A percentile compares a stretch with the other conserved stretches of the same genome.
These are phyloP conservation scores for Barnettozyma salicaria DNA, from an alignment of 805 yeast genomes.

Conservation along the genomic window DNA sequence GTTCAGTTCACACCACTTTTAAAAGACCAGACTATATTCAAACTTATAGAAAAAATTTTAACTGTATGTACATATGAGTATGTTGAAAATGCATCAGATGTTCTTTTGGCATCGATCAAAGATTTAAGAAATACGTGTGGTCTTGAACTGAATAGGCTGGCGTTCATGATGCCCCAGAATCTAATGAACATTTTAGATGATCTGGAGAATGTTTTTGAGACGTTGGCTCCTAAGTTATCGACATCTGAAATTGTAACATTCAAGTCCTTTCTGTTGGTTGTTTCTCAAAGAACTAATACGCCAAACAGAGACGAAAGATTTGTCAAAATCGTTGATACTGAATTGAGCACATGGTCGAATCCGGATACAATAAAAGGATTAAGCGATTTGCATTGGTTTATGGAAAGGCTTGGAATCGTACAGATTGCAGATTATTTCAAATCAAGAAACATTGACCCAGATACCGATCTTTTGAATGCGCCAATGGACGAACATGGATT, in stretches of 20 bases:
- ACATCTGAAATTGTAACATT: conserved; percentile 93
- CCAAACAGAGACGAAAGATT: conserved; percentile 73
- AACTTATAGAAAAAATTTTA: conserved; percentile 76
- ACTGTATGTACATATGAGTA: conserved; percentile 80
- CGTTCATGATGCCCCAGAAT: conserved; percentile 90
- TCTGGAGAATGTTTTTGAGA: conserved; percentile 73
- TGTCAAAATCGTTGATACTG: conserved; percentile 87
- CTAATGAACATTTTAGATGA: conserved; percentile 75
- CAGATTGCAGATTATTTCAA: conserved; percentile 88
- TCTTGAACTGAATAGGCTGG: conserved; percentile 88
- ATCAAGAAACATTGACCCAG: conserved; percentile 70
- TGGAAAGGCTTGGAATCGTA: conserved; percentile 95
- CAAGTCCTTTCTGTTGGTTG: conserved; percentile 85
- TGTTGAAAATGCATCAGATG: conserved; percentile 62
- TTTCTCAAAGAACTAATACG: conserved; percentile 78
- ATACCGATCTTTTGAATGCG: conserved; percentile 67
- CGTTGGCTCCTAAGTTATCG: conserved; percentile 66
- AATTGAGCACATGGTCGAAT: conserved; percentile 86
- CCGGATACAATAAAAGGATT: conserved; percentile 87
- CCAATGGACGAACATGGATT: conserved; percentile 89
- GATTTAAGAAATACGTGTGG: conserved; percentile 91
- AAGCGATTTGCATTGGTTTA: conserved; percentile 90
- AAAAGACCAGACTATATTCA: conserved; percentile 77
- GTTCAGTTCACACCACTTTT: conserved; percentile 91
- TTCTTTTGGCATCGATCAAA: conserved; percentile 70